Evolutionary conservation across 495 filamentous ascomycete species (phyloP), one percentile per base, ranked within the genome.

Genomic region (Lasiosphaeria hispida): DNA sequence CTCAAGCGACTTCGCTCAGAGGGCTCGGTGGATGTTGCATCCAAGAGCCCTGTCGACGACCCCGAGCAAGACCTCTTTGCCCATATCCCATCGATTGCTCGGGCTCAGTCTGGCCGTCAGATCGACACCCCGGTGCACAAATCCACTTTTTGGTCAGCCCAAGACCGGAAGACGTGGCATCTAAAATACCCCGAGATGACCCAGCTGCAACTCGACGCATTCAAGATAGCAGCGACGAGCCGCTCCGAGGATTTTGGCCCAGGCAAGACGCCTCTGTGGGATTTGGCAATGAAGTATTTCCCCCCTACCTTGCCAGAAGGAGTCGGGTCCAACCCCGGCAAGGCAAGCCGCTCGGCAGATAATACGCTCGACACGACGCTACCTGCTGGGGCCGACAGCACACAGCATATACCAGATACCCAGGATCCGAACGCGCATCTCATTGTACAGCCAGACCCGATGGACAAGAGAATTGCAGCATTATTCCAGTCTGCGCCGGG

Each of bases 131-230:
- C 73, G 8, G 68, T 80, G 9, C 69, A 75, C 44, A 76, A 80
- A 44, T 74, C 70, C n/a, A 68, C 69, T 2, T 84, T 74, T 55
- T 84, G 80, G 80, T 68, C 72, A 45, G 72, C 72, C 13, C 63
- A 67, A n/a, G 75, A 84, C 54, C 69, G 64, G 59, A 68, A 53
- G 37, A 80, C 78, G 1, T 78, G 76, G 72, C 80, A 84, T 55
- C 63, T 80, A 13, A 56, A 72, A 35, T 84, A 84, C 56, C 81
- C 81, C 2, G 75, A 77, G 55, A 84, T 84, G 80, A 79, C 73
- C 2, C 69, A 74, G 56, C 70, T 77, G 10, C 77, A 84, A 37
- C 74, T 72, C 15, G 68, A 73, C 19, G 75, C 72, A 0, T 81
- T 79, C 60, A 64, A 73, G 50, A 35, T 57, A 5, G 75, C 72